These are phyloP conservation scores for Calvatia gigantea DNA, from an alignment of 768 basidiomycete genomes.

Conservation along the genomic window DNA sequence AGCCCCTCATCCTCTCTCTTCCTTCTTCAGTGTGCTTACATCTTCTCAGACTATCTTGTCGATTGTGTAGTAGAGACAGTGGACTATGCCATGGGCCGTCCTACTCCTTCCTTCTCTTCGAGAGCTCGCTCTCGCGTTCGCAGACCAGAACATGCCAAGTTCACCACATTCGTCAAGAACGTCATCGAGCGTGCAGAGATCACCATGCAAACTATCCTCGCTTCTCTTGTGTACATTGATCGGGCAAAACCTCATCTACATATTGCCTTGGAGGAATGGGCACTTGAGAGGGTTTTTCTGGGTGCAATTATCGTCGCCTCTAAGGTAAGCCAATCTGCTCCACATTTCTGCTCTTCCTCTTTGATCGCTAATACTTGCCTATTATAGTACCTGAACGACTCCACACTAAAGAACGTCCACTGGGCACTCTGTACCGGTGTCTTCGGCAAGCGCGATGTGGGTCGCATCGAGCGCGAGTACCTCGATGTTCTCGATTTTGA, in stretches of 20 bases:
- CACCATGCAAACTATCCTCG: slow-evolving; percentile 63
- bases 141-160: slow-evolving; percentile 51
- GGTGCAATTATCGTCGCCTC: slow-evolving; percentile 86
- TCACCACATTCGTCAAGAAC: slow-evolving; percentile 61
- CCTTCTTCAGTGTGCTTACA: slow-evolving; percentile 6
- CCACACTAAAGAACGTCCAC: slow-evolving; percentile 86
- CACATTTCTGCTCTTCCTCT: slow-evolving; percentile 4
- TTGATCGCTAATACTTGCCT: slow-evolving; percentile 15
- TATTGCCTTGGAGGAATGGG: slow-evolving; percentile 82
- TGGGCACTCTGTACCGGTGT: slow-evolving; percentile 86
- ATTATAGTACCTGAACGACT: slow-evolving; percentile 80
- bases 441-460: slow-evolving; percentile 78
- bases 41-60: slow-evolving; percentile 59
- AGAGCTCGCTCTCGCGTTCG: slow-evolving; percentile 46
- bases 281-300: slow-evolving; percentile 86
- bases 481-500: slow-evolving; percentile 78
- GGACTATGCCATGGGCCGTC: slow-evolving; percentile 71
- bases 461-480: slow-evolving; percentile 80
- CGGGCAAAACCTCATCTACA: slow-evolving; percentile 76
- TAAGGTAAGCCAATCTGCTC: slow-evolving; percentile 50
- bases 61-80: slow-evolving; percentile 71
- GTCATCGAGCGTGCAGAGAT: slow-evolving; percentile 75
- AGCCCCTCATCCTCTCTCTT: slow-evolving; percentile 22
- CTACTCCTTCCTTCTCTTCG: slow-evolving; percentile 47
- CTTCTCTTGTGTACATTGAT: slow-evolving; percentile 72